Evolutionary conservation across 2,329 filamentous ascomycete genomes (phyloP), one percentile per base, ranked within the genome.

Genomic region (Aspergillus brasiliensis): DNA sequence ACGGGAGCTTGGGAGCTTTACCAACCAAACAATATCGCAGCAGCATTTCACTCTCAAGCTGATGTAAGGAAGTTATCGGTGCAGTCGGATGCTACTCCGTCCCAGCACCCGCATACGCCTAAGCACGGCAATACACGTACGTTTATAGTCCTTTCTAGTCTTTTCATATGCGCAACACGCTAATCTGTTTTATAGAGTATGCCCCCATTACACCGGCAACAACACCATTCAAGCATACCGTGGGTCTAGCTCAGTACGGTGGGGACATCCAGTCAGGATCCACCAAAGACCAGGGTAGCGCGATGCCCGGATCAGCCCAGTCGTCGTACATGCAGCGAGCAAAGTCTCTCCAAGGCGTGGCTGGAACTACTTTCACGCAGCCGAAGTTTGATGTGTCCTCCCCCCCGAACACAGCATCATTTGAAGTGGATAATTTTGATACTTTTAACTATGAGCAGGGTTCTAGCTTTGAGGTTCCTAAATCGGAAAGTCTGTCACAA

Each of bases 151-250:
- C 51, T 21, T 19, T 25, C 7, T 2, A 17, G 13, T 21, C 19
- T 54, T 42, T 17, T 7, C 25, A n/a, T 31, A 11, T 31, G n/a
- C 28, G 48, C n/a, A 37, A 13, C 48, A 10, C 38, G 37, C 69
- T 74, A 54, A 78, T 65, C 19, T 19, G 13, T 23, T 31, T 27
- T 55, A 44, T 60, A 88, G 87, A 79, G 65, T 88, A 86, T 67
- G 85, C 86, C 65, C 88, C 88, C 59, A 84, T 88, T 48, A 91
- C 89, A 27, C 88, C 89, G 56, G 84, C 83, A 68, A 85, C 86
- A 55, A 90, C 87, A 19, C 88, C 88, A 13, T 75, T 78, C 68
- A 77, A 75, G 67, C 71, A 73, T 65, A 72, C 75, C 55, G 71
- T 73, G 62, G 73, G 75, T 60, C 67, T 74, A 61, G 67, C 71